phyloP scores from a whole-genome alignment of 2,329 filamentous ascomycete species.

The Beauveria medogensis region DNA sequence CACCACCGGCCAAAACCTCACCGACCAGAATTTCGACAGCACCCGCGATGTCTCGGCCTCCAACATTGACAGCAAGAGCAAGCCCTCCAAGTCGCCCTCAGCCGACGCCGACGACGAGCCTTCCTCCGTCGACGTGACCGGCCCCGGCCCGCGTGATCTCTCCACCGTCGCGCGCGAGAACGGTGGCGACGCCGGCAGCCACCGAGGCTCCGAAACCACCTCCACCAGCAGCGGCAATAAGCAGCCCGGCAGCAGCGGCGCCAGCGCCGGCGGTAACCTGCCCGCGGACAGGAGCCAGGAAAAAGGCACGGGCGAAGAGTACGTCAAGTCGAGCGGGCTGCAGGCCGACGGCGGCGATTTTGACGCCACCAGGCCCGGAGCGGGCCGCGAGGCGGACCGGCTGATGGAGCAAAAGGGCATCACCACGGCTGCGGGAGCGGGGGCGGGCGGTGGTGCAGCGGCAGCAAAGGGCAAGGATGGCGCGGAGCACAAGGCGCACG shows the following conservation, averaged over 20 bases:
- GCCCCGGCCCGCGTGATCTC: constrained; percentile 36
- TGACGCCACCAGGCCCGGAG: constrained; percentile 55
- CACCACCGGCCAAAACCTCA: not conserved
- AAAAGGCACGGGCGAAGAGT: constrained; percentile 47
- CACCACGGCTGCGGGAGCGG: not conserved
- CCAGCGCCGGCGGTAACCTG: constrained; percentile 17
- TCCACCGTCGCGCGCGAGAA: constrained; percentile 26
- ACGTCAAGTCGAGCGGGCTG: constrained; percentile 50
- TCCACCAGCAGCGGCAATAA: not conserved
- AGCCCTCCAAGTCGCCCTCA: constrained; percentile 9
- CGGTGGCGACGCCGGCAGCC: constrained; percentile 25
- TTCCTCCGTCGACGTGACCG: constrained; percentile 26
- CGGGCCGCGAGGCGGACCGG: constrained; percentile 58
- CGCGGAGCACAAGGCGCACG: not conserved
- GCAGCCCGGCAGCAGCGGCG: constrained; percentile 13
- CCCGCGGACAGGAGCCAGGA: constrained; percentile 19
- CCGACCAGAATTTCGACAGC: not conserved
- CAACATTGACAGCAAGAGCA: not conserved
- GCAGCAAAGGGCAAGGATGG: not conserved
- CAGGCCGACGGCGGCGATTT: constrained; percentile 60
- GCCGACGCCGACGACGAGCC: constrained; percentile 24
- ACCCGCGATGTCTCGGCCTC: not conserved
- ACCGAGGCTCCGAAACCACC: not conserved
- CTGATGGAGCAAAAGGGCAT: constrained; percentile 27
- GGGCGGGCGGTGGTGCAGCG: no score